Conservation (phyloP, 768 basidiomycete species). For the Boletus reticuloceps region DNA sequence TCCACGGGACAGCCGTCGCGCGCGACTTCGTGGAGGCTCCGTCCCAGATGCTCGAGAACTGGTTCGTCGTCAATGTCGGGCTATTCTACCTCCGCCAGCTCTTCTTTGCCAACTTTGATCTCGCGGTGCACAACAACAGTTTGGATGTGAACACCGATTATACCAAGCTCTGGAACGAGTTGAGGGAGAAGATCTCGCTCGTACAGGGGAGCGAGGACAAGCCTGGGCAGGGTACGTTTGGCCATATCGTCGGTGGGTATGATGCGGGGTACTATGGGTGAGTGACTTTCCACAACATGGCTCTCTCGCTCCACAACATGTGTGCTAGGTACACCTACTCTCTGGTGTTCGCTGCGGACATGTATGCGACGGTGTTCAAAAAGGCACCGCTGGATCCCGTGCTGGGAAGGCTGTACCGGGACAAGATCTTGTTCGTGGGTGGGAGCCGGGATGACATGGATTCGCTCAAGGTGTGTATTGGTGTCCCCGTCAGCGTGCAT, state of each 20-base stretch:
- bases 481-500: no score
- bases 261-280: no score
- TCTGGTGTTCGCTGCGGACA: no score
- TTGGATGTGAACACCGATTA: slow-evolving; percentile 61
- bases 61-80: slow-evolving; percentile 75
- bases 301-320: no score
- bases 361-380: no score
- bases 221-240: slow-evolving; percentile 42
- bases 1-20: slow-evolving; percentile 40
- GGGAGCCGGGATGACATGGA: no score
- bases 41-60: slow-evolving; percentile 91
- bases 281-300: no score
- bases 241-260: slow-evolving; percentile 61
- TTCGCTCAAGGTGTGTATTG: no score
- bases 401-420: no score
- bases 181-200: slow-evolving; percentile 67
- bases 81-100: slow-evolving; percentile 68
- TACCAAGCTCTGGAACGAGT: slow-evolving; percentile 74
- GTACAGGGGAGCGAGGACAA: slow-evolving; percentile 49
- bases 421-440: no score
- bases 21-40: slow-evolving; percentile 88
- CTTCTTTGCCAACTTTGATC: slow-evolving; percentile 56
- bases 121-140: slow-evolving; percentile 32
- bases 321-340: no score
- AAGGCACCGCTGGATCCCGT: no score